A percentile compares a stretch with the other conserved stretches of the same genome.
phyloP scores from a whole-genome alignment of 768 basidiomycete genomes.

The Termitomyces sp. region DNA sequence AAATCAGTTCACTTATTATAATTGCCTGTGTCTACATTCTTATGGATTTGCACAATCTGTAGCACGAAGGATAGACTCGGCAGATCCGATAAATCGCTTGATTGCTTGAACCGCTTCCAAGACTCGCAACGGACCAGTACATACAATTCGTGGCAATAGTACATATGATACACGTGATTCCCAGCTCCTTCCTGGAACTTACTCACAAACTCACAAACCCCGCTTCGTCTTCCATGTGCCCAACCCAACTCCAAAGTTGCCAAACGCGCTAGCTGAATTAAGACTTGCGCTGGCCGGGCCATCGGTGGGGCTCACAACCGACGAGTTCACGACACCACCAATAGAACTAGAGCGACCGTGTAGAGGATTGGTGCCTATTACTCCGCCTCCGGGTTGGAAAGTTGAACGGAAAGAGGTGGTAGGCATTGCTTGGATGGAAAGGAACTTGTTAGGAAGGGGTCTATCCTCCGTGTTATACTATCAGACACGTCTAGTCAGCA shows the following conservation, averaged over 20 bases:
- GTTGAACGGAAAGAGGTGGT: conserved; percentile 62
- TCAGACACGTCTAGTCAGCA: not conserved
- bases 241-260: conserved; percentile 27
- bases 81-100: not conserved
- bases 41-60: no score
- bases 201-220: not conserved
- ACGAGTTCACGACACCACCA: not conserved
- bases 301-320: conserved; percentile 6
- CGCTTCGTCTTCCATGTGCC: conserved; percentile 25
- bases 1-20: not conserved
- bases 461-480: conserved; percentile 89
- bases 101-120: not conserved
- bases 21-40: not conserved
- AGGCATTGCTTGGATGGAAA: conserved; percentile 73
- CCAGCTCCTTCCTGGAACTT: not conserved
- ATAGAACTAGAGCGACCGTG: conserved; percentile 15
- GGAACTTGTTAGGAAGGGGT: conserved; percentile 77
- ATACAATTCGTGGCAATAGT: not conserved
- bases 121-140: not conserved
- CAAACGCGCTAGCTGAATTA: conserved; percentile 24
- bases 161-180: conserved; percentile 1
- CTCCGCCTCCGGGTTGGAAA: conserved; percentile 41
- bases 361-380: conserved; percentile 8
- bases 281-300: conserved; percentile 12
- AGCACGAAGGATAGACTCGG: not conserved